These are phyloP conservation scores for Citrullus colocynthis DNA, from an alignment of 306 rosid species.

Conservation along the genomic window DNA sequence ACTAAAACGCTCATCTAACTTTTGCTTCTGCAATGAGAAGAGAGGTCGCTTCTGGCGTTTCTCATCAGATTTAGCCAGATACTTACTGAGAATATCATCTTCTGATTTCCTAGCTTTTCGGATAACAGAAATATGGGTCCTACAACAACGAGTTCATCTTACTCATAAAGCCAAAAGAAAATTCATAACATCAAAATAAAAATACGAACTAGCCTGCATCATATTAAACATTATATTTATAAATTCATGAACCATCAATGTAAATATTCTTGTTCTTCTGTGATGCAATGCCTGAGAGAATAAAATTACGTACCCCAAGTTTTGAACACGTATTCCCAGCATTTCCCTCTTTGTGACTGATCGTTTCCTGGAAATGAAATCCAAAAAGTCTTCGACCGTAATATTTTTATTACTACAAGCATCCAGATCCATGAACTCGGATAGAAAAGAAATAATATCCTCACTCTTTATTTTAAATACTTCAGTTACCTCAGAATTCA, in stretches of 20 bases:
- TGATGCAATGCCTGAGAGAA: background rate
- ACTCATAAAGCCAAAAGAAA: background rate
- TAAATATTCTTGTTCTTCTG: background rate
- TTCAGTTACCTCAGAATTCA: constrained; percentile 29
- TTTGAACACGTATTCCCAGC: constrained; percentile 69
- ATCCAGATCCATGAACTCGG: constrained; percentile 21
- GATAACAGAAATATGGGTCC: constrained; percentile 44
- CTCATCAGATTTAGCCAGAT: constrained; percentile 9
- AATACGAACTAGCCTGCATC: constrained; percentile 3
- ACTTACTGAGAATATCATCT: constrained; percentile 18
- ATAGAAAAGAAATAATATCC: constrained; percentile 38
- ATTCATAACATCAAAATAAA: background rate
- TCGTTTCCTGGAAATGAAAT: constrained; percentile 47
- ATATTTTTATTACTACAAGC: constrained; percentile 17
- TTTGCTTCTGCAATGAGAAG: constrained; percentile 32
- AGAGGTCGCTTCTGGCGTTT: constrained; percentile 22
- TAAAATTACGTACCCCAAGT: constrained; percentile 52
- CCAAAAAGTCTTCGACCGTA: constrained; percentile 45
- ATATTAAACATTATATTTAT: background rate
- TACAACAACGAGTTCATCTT: constrained; percentile 12
- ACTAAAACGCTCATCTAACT: constrained; percentile 49
- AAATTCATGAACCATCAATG: background rate
- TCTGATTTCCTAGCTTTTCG: constrained; percentile 37
- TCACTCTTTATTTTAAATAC: constrained; percentile 47
- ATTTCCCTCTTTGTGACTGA: constrained; percentile 40